Evolutionary conservation across 768 basidiomycete genomes (phyloP).

Genomic region (Macrolepiota dolichaula): DNA sequence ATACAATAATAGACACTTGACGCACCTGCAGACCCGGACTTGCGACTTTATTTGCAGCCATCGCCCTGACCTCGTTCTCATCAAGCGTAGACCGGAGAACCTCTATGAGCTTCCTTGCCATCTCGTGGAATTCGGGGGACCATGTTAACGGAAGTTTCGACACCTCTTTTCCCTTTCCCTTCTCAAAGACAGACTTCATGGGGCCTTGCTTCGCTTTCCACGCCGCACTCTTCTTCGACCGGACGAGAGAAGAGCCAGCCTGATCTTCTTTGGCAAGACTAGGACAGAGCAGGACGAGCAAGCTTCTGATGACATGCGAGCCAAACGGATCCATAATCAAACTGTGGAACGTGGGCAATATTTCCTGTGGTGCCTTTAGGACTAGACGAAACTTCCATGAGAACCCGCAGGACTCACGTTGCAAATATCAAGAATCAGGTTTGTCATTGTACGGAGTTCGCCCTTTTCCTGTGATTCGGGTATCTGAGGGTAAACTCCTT

Average conservation of each 20-base stretch:
- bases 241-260: conserved; percentile 37
- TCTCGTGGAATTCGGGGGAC: conserved; percentile 47
- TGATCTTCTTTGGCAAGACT: conserved; percentile 35
- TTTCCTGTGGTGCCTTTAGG: conserved; percentile 46
- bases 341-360: conserved; percentile 56
- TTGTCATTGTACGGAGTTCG: conserved; percentile 64
- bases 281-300: conserved; percentile 77
- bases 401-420: conserved; percentile 40
- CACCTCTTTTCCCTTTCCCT: conserved; percentile 36
- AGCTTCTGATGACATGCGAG: conserved; percentile 82
- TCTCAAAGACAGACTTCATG: conserved; percentile 74
- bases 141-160: conserved; percentile 18
- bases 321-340: conserved; percentile 85
- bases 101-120: conserved; percentile 46
- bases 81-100: conserved; percentile 48
- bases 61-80: conserved; percentile 72
- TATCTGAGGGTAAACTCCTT: conserved; percentile 48
- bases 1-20: conserved; percentile 2
- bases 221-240: conserved; percentile 83
- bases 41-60: conserved; percentile 74
- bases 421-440: conserved; percentile 60
- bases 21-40: conserved; percentile 73
- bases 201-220: conserved; percentile 81
- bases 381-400: conserved; percentile 4
- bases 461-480: conserved; percentile 51